phyloP scores from a whole-genome alignment of 495 filamentous ascomycete genomes.

The Thermothielavioides terrestris region DNA sequence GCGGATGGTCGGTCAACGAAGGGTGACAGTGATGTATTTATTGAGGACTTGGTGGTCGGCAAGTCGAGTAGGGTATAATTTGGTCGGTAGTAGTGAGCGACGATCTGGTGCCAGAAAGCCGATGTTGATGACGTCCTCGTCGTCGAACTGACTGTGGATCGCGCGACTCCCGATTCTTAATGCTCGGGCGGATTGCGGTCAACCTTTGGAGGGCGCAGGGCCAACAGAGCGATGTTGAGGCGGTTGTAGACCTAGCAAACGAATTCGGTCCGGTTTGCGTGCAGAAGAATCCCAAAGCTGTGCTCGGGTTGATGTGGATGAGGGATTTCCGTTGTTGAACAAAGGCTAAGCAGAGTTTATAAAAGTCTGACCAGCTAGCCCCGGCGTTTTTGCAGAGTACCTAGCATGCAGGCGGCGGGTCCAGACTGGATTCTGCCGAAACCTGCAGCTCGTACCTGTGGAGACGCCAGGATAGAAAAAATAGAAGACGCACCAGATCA shows the following conservation, averaged over 20 bases:
- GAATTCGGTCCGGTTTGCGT: neutral
- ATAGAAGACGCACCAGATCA: no score
- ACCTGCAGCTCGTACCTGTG: no score
- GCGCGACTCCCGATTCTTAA: neutral
- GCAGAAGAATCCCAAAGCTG: neutral
- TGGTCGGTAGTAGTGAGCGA: neutral
- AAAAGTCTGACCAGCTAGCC: slow-evolving; percentile 8
- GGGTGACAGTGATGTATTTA: no score
- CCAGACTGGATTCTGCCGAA: no score
- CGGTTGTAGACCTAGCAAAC: neutral
- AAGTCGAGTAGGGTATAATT: neutral
- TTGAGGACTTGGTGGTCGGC: no score
- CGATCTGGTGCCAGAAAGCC: neutral
- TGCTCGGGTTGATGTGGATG: neutral
- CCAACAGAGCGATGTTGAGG: neutral
- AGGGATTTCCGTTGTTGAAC: slow-evolving; percentile 13
- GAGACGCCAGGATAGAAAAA: no score
- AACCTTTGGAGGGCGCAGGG: neutral
- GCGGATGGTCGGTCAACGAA: no score
- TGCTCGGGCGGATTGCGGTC: neutral
- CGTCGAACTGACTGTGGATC: neutral
- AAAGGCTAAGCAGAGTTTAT: neutral
- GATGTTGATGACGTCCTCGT: slow-evolving; percentile 2
- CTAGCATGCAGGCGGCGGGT: no score
- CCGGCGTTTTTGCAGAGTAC: neutral